These are phyloP conservation scores for Lobulomyces angularis DNA, from an alignment of 192 early-diverging fungal genomes.

Conservation along the genomic window DNA sequence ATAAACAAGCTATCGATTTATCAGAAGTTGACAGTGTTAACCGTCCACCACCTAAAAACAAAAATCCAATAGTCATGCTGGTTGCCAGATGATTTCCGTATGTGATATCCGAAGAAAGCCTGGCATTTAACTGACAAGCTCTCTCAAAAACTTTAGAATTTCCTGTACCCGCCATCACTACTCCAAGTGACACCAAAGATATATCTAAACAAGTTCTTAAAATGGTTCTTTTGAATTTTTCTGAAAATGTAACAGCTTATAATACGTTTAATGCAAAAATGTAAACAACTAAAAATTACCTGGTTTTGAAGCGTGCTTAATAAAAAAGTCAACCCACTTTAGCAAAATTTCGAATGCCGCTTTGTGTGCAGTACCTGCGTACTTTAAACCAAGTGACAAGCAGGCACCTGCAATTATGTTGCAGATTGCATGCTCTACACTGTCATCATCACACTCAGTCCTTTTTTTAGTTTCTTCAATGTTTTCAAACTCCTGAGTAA, in stretches of 20 bases:
- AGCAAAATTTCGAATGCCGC: slow-evolving; percentile 35
- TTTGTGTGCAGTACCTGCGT: slow-evolving; percentile 40
- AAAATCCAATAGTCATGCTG: slow-evolving; percentile 63
- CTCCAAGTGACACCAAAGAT: slow-evolving; percentile 38
- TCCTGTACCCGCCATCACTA: slow-evolving; percentile 76
- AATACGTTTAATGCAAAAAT: neutral
- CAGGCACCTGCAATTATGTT: slow-evolving; percentile 54
- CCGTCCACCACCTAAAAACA: slow-evolving; percentile 59
- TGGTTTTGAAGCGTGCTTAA: slow-evolving; percentile 11
- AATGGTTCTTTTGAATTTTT: slow-evolving; percentile 49
- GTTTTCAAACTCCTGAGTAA: slow-evolving; percentile 2
- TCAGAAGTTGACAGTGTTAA: slow-evolving; percentile 51
- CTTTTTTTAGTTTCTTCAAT: neutral
- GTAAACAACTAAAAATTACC: slow-evolving; percentile 22
- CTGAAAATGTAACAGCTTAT: slow-evolving; percentile 37
- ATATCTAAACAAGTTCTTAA: slow-evolving; percentile 60
- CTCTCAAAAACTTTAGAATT: slow-evolving; percentile 46
- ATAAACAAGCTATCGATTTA: slow-evolving; percentile 48
- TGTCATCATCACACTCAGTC: slow-evolving; percentile 16
- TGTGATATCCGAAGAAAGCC: slow-evolving; percentile 26
- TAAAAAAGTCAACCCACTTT: slow-evolving; percentile 39
- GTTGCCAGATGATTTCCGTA: slow-evolving; percentile 64
- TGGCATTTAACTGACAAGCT: slow-evolving; percentile 40
- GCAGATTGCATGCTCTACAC: slow-evolving; percentile 47
- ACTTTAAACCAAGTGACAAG: slow-evolving; percentile 55